phyloP scores from a whole-genome alignment of 2,329 filamentous ascomycete species.

The Trichoderma sp. region DNA sequence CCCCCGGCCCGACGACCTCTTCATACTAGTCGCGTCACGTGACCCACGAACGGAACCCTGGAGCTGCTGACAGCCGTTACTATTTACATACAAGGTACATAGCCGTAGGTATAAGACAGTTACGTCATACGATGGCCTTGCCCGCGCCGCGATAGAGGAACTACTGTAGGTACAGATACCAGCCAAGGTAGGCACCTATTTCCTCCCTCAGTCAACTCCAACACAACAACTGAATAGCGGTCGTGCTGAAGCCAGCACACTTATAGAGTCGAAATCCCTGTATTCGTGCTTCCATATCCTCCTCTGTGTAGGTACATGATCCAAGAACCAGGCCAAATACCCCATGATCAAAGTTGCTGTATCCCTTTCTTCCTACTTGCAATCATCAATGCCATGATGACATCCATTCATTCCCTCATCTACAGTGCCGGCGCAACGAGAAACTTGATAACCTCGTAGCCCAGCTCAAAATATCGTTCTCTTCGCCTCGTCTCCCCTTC shows the following conservation, averaged over 20 bases:
- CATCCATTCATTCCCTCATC: neutral
- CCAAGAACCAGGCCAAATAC: neutral
- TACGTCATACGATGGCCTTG: too few species aligned
- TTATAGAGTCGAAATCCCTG: neutral
- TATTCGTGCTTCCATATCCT: neutral
- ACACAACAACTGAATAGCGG: neutral
- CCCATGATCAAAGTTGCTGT: neutral
- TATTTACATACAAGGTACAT: too few species aligned
- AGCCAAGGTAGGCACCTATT: too few species aligned
- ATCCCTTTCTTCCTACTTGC: neutral
- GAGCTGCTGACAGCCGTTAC: too few species aligned
- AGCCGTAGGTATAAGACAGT: too few species aligned
- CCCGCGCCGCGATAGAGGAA: too few species aligned
- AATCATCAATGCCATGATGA: neutral
- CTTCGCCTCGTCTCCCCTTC: constrained; percentile 30
- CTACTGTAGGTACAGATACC: too few species aligned
- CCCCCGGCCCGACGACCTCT: too few species aligned
- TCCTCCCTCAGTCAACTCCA: neutral
- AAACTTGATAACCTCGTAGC: constrained; percentile 58
- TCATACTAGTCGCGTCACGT: too few species aligned
- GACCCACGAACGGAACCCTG: too few species aligned
- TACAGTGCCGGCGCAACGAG: constrained; percentile 55
- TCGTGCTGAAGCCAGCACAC: neutral
- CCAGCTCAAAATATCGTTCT: constrained; percentile 49
- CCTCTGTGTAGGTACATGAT: neutral